These are phyloP conservation scores for Babesia gibsoni DNA, from an alignment of 169 alveolate species.

Conservation along the genomic window DNA sequence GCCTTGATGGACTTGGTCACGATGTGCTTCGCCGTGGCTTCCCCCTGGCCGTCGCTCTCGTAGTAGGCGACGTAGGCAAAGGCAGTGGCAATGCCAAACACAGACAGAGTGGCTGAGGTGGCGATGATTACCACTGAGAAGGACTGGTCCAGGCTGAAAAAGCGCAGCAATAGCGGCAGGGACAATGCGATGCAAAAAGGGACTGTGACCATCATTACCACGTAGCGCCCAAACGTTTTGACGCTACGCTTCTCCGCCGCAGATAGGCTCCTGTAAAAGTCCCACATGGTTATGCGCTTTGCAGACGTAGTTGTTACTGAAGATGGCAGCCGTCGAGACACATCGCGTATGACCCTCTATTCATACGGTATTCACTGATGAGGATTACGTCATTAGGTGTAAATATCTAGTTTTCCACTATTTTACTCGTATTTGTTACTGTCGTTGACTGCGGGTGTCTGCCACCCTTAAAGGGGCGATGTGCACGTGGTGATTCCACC, in stretches of 20 bases:
- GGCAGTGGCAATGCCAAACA: slow-evolving; percentile 35
- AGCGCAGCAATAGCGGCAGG: slow-evolving; percentile 27
- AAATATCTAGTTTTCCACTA: no score
- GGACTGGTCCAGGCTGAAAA: slow-evolving; percentile 17
- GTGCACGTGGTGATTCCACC: no score
- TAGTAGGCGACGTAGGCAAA: slow-evolving; percentile 54
- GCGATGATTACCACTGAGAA: slow-evolving; percentile 31
- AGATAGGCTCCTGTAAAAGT: slow-evolving; percentile 15
- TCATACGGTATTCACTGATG: no score
- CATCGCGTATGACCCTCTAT: no score
- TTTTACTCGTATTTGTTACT: no score
- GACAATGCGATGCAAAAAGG: slow-evolving; percentile 39
- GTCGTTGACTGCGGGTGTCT: no score
- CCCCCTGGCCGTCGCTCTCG: slow-evolving; percentile 35
- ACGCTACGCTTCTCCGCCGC: slow-evolving; percentile 32
- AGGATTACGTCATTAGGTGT: no score
- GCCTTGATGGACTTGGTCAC: slow-evolving; percentile 30
- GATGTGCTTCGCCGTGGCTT: slow-evolving; percentile 37
- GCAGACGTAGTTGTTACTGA: no score
- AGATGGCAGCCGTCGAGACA: no score
- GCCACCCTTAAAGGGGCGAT: no score
- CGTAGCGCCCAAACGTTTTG: slow-evolving; percentile 41
- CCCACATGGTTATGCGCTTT: no score
- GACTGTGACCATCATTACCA: slow-evolving; percentile 43
- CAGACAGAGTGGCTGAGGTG: slow-evolving; percentile 28